Evolutionary conservation across 805 yeast genomes (phyloP).

Genomic region (Zygosaccharomyces rouxii): DNA sequence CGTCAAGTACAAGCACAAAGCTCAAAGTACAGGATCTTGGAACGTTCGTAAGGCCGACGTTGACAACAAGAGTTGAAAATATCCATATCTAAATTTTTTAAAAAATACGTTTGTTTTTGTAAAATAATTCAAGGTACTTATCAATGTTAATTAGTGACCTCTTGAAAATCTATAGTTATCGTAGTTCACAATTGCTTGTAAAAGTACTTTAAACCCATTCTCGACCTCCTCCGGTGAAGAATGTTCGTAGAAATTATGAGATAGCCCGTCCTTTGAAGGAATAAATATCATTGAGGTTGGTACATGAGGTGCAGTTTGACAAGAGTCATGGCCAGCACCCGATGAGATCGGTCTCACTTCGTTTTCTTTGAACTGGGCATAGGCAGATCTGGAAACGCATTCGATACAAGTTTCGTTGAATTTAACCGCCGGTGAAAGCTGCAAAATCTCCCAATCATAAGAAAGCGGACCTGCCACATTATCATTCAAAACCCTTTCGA

Average conservation of each 20-base stretch:
- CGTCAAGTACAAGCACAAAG: conserved; percentile 39
- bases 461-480: conserved; percentile 33
- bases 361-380: conserved; percentile 44
- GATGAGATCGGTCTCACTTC: conserved; percentile 47
- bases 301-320: conserved; percentile 48
- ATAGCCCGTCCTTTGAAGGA: conserved; percentile 62
- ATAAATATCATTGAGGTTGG: conserved; percentile 75
- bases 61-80: conserved; percentile 15
- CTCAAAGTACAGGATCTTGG: conserved; percentile 35
- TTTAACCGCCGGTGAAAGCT: conserved; percentile 51
- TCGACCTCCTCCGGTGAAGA: conserved; percentile 61
- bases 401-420: conserved; percentile 50
- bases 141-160: conserved; percentile 7
- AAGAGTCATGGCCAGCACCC: conserved; percentile 76
- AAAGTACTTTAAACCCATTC: conserved; percentile 52
- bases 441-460: conserved; percentile 42
- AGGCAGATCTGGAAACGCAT: conserved; percentile 51
- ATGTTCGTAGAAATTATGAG: conserved; percentile 65
- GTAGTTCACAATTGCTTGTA: conserved; percentile 46
- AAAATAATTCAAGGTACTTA: neutral
- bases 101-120: neutral
- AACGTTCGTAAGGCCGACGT: conserved; percentile 16
- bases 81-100: conserved; percentile 2
- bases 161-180: conserved; percentile 32
- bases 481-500: conserved; percentile 36